Evolutionary conservation across 805 yeast species (phyloP).

Genomic region (Saccharomycopsis capsularis): DNA sequence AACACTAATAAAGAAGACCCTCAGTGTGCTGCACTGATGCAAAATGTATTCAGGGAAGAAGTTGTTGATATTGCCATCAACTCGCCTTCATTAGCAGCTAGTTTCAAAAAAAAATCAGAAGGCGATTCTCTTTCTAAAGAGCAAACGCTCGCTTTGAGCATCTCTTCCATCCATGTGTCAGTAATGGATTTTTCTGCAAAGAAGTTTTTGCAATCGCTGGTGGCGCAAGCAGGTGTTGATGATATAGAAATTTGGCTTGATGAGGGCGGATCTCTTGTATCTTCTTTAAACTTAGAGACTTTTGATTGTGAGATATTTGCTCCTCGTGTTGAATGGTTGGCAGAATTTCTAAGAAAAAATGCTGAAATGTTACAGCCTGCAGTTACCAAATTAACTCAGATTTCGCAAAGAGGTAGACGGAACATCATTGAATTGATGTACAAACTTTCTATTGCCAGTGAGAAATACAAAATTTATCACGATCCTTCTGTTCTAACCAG

Average conservation of each 20-base stretch:
- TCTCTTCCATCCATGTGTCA: background rate
- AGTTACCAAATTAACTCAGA: constrained; percentile 32
- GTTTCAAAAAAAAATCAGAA: constrained; percentile 15
- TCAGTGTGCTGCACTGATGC: too few species aligned
- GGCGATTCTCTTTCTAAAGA: background rate
- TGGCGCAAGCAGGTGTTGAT: background rate
- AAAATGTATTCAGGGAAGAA: constrained; percentile 21
- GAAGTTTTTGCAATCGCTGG: background rate
- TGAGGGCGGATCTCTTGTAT: constrained; percentile 20
- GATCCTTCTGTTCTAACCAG: constrained; percentile 89
- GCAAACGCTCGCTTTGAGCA: background rate
- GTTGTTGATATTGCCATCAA: constrained; percentile 17
- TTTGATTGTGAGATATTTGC: constrained; percentile 29
- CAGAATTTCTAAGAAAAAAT: constrained; percentile 15
- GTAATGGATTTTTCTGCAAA: background rate
- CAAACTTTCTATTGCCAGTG: constrained; percentile 41
- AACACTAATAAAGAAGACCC: background rate
- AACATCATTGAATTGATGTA: constrained; percentile 34
- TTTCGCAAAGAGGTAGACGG: constrained; percentile 19
- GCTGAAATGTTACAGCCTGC: constrained; percentile 10
- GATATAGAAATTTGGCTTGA: constrained; percentile 27
- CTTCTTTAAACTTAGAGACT: constrained; percentile 28
- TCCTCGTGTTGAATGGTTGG: constrained; percentile 34
- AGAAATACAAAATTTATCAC: constrained; percentile 49
- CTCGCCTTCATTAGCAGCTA: constrained; percentile 25